Conservation (phyloP, 768 basidiomycete genomes). For the Kwoniella shandongensis region DNA sequence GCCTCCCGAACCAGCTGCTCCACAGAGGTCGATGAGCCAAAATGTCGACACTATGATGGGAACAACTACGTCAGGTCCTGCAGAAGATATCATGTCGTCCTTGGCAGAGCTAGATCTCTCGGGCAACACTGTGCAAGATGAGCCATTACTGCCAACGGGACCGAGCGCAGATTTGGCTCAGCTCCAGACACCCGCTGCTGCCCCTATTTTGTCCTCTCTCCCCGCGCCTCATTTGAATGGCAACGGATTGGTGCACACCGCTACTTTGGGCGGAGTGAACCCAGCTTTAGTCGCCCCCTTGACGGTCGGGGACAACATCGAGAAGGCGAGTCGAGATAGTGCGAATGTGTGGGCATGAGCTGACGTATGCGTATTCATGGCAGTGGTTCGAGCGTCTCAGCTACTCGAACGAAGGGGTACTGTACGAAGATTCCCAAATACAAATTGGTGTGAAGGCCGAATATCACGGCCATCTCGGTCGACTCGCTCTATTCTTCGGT, state of each 20-base stretch:
- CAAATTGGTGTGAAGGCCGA: slow-evolving; percentile 96
- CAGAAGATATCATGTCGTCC: slow-evolving; percentile 67
- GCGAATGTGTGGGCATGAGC: too few relatives aligned
- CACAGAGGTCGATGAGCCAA: slow-evolving; percentile 32
- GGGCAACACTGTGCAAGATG: slow-evolving; percentile 42
- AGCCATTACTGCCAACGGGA: slow-evolving; percentile 34
- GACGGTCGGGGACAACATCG: slow-evolving; percentile 64
- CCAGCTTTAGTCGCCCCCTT: slow-evolving; percentile 59
- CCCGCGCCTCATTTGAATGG: slow-evolving; percentile 4
- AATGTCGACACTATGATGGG: slow-evolving; percentile 54
- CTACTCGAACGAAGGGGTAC: slow-evolving; percentile 76
- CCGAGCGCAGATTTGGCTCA: slow-evolving; percentile 4
- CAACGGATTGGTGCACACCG: slow-evolving; percentile 17
- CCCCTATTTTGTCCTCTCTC: too few relatives aligned
- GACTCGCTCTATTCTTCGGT: slow-evolving; percentile 90
- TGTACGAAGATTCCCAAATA: slow-evolving; percentile 93
- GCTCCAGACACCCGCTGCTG: neutral
- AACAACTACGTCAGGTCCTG: slow-evolving; percentile 47
- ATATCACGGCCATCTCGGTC: slow-evolving; percentile 91
- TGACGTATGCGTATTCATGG: slow-evolving; percentile 1
- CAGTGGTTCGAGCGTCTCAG: slow-evolving; percentile 80
- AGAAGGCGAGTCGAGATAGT: slow-evolving; percentile 56
- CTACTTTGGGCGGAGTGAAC: slow-evolving; percentile 41
- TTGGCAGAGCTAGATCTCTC: slow-evolving; percentile 74
- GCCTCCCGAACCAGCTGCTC: slow-evolving; percentile 4